Percentiles rank a stretch among this genome's conserved stretches.
These are phyloP conservation scores for Cadophora sp. DNA, from an alignment of 2,329 filamentous ascomycete genomes.

Conservation along the genomic window DNA sequence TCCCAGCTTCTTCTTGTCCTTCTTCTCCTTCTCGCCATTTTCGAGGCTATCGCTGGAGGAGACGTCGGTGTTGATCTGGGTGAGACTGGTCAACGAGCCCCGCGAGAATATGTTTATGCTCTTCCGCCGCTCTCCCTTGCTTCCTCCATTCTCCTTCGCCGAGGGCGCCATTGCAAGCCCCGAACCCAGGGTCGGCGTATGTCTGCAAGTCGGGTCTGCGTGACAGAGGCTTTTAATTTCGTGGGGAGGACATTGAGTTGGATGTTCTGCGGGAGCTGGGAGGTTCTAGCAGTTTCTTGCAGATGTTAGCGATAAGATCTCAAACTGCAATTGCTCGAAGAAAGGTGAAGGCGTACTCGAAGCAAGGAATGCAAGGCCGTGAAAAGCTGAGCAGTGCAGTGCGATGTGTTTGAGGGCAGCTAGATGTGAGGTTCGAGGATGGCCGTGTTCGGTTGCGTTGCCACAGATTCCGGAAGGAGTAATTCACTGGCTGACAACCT, in stretches of 20 bases:
- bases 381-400: background rate
- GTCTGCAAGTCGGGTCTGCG: slow-evolving; percentile 24
- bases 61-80: slow-evolving; percentile 41
- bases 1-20: slow-evolving; percentile 41
- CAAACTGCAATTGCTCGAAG: background rate
- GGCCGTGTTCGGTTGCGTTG: background rate
- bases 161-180: slow-evolving; percentile 40
- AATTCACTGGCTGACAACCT: slow-evolving; percentile 5
- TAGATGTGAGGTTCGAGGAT: background rate
- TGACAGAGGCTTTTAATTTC: slow-evolving; percentile 6
- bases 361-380: background rate
- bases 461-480: slow-evolving; percentile 3
- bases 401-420: slow-evolving; percentile 5
- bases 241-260: slow-evolving; percentile 21
- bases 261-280: background rate
- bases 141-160: slow-evolving; percentile 32
- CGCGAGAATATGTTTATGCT: slow-evolving; percentile 43
- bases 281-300: background rate
- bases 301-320: slow-evolving; percentile 9
- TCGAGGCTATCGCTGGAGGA: slow-evolving; percentile 22
- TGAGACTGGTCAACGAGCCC: slow-evolving; percentile 33
- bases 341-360: slow-evolving; percentile 19
- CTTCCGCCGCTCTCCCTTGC: slow-evolving; percentile 36
- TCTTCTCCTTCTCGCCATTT: slow-evolving; percentile 37
- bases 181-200: slow-evolving; percentile 17